phyloP scores from a whole-genome alignment of 2,329 filamentous ascomycete genomes.

The Aspergillus sp. region DNA sequence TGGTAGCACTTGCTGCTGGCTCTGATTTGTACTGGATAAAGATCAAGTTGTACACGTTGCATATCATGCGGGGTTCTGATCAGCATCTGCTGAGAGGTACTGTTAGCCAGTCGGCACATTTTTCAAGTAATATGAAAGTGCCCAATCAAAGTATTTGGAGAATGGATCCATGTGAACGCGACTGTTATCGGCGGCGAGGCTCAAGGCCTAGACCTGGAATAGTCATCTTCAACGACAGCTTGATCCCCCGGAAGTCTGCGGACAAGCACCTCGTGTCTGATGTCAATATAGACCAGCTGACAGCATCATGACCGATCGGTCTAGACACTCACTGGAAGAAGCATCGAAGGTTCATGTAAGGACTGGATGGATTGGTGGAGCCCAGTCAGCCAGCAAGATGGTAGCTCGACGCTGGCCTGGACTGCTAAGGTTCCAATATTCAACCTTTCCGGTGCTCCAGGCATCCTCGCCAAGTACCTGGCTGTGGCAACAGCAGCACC shows the following conservation, averaged over 20 bases:
- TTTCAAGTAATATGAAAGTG: not conserved
- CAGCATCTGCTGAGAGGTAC: not conserved
- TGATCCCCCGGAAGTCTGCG: not conserved
- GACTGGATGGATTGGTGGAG: not conserved
- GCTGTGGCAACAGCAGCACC: not conserved
- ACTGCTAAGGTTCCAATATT: not conserved
- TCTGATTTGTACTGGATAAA: not conserved
- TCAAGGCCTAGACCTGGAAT: too few relatives aligned
- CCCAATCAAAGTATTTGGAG: too few relatives aligned
- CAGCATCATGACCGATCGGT: not conserved
- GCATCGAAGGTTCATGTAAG: not conserved
- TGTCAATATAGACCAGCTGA: not conserved
- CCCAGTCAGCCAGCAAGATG: not conserved
- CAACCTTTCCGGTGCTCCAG: not conserved
- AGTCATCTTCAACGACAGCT: not conserved
- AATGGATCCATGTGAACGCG: not conserved
- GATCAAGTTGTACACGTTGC: not conserved
- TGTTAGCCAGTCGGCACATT: not conserved
- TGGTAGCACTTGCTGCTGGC: not conserved
- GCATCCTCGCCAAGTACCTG: not conserved
- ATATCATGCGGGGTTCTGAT: not conserved
- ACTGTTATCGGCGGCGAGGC: not conserved
- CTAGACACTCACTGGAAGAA: not conserved
- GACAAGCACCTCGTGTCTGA: not conserved
- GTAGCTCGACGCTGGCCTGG: not conserved